Conservation (phyloP, 192 early-diverging fungal genomes). For the Coemansia sp. region DNA sequence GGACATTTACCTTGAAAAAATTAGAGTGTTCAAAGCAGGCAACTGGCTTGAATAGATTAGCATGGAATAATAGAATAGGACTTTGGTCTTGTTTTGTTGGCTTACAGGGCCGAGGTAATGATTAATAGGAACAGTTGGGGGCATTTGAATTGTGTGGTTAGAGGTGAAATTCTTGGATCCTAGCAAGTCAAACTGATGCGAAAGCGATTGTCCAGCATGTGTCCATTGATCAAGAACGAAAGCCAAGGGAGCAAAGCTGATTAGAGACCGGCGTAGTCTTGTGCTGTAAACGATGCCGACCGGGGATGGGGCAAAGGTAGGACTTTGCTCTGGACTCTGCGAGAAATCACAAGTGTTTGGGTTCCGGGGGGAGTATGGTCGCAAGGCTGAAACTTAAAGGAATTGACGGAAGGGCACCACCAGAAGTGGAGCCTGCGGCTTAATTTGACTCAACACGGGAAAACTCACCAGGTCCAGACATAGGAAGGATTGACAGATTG, state of each 20-base stretch:
- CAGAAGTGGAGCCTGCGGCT: constrained; percentile 55
- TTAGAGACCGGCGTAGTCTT: constrained; percentile 83
- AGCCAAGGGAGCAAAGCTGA: constrained; percentile 81
- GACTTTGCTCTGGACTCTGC: constrained; percentile 58
- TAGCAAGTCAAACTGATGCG: constrained; percentile 77
- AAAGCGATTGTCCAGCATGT: constrained; percentile 75
- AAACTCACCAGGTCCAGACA: constrained; percentile 62
- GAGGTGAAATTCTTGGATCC: constrained; percentile 89
- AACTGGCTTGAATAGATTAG: constrained; percentile 61
- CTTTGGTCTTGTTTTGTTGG: constrained; percentile 64
- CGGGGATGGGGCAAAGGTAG: constrained; percentile 64
- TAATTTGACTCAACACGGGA: constrained; percentile 69
- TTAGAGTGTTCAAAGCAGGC: constrained; percentile 67
- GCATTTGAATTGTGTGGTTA: constrained; percentile 78
- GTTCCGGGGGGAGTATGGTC: constrained; percentile 74
- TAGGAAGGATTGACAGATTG: constrained; percentile 57
- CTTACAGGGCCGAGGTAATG: constrained; percentile 65
- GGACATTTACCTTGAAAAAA: constrained; percentile 66
- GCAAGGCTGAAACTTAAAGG: constrained; percentile 54
- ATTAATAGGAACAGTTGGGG: constrained; percentile 82
- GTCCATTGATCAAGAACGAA: constrained; percentile 74
- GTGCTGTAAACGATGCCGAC: constrained; percentile 81
- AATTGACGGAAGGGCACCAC: constrained; percentile 55
- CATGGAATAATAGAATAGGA: constrained; percentile 72
- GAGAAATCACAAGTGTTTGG: constrained; percentile 78